A percentile compares a stretch with the other conserved stretches of the same genome.
These are phyloP conservation scores for Diutina rugosa DNA, from an alignment of 1,139 yeast genomes.

Conservation along the genomic window DNA sequence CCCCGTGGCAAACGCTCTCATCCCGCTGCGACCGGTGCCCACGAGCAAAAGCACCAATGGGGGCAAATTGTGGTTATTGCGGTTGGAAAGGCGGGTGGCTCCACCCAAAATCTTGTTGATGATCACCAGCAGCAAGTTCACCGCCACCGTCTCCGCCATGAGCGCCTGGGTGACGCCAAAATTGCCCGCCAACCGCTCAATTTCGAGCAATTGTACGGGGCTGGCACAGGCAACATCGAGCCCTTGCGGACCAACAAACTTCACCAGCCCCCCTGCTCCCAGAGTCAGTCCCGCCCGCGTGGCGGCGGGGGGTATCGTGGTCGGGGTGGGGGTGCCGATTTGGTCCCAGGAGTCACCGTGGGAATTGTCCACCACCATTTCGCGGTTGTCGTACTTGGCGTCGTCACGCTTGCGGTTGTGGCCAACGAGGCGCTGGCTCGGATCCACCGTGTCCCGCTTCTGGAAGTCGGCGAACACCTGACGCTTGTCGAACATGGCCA, in stretches of 20 bases:
- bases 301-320: neutral
- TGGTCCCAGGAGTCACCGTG: conserved; percentile 47
- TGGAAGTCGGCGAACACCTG: conserved; percentile 71
- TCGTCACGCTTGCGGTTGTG: conserved; percentile 42
- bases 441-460: conserved; percentile 46
- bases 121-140: conserved; percentile 50
- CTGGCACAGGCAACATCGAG: conserved; percentile 46
- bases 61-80: conserved; percentile 58
- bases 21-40: conserved; percentile 67
- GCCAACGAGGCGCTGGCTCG: conserved; percentile 57
- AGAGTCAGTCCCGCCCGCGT: conserved; percentile 4
- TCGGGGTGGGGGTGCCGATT: conserved; percentile 14
- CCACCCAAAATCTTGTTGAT: conserved; percentile 56
- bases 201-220: conserved; percentile 72
- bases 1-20: conserved; percentile 67
- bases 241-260: neutral
- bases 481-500: conserved; percentile 72
- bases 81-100: conserved; percentile 39
- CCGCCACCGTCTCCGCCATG: conserved; percentile 60
- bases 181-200: conserved; percentile 50
- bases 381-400: conserved; percentile 51
- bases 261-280: neutral
- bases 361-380: conserved; percentile 51
- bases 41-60: conserved; percentile 63
- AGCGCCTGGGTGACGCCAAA: conserved; percentile 37